These are phyloP conservation scores for Colletotrichum tamarilloi DNA, from an alignment of 2,329 filamentous ascomycete species.

Conservation along the genomic window DNA sequence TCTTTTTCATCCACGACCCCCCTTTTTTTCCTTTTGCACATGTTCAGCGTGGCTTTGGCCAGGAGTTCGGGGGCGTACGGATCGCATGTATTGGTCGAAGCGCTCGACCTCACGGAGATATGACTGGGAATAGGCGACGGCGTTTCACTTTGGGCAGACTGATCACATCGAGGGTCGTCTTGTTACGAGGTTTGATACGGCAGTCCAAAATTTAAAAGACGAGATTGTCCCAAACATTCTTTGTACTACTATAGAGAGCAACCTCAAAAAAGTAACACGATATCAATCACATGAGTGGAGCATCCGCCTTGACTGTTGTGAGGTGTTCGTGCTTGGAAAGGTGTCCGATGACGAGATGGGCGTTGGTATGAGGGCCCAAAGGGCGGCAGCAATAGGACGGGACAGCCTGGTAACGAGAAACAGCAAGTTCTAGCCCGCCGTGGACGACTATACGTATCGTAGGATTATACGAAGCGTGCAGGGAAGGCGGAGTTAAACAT, in stretches of 20 bases:
- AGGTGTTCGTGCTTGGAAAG: background rate
- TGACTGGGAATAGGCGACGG: conserved; percentile 17
- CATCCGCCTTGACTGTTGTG: background rate
- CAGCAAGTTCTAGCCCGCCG: background rate
- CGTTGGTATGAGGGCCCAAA: background rate
- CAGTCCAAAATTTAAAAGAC: conserved; percentile 15
- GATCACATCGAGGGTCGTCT: background rate
- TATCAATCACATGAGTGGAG: background rate
- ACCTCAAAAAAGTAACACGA: background rate
- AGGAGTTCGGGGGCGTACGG: conserved; percentile 24
- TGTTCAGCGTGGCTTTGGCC: conserved; percentile 14
- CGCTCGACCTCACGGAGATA: conserved; percentile 43
- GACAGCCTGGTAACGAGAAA: background rate
- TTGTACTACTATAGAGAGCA: background rate
- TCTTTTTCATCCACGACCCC: background rate
- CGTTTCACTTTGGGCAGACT: conserved; percentile 15
- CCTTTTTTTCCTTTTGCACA: background rate
- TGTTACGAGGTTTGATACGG: conserved; percentile 7
- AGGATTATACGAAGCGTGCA: background rate
- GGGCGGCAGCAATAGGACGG: background rate
- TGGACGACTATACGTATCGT: background rate
- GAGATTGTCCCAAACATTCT: conserved; percentile 3
- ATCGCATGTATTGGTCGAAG: conserved; percentile 38
- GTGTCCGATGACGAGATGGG: background rate
- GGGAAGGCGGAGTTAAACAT: background rate